phyloP scores from a whole-genome alignment of 1,139 yeast species.

The Suzukiozyma palmioleophila region DNA sequence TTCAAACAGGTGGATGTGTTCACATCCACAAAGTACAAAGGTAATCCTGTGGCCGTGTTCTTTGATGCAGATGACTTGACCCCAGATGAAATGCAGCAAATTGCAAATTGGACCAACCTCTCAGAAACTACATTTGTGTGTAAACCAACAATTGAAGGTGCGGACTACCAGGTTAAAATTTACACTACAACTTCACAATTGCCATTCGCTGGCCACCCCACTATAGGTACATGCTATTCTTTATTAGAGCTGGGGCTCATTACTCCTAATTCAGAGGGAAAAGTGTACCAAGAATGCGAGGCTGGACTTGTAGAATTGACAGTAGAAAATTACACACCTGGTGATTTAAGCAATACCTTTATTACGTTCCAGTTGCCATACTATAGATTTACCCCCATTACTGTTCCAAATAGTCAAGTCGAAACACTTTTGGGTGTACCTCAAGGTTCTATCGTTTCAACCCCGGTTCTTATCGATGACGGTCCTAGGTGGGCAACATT shows the following conservation, averaged over 20 bases:
- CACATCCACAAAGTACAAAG: conserved; percentile 35
- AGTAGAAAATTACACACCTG: not conserved
- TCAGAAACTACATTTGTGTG: conserved; percentile 52
- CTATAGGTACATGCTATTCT: conserved; percentile 48
- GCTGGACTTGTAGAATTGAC: conserved; percentile 37
- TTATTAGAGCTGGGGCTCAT: conserved; percentile 28
- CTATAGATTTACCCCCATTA: conserved; percentile 17
- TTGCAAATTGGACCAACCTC: conserved; percentile 54
- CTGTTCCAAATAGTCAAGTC: conserved; percentile 13
- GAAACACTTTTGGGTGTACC: conserved; percentile 15
- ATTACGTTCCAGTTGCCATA: conserved; percentile 22
- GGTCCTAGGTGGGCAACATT: conserved; percentile 44
- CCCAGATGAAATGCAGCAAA: conserved; percentile 35
- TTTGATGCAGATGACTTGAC: conserved; percentile 29
- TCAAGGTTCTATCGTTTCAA: conserved; percentile 8
- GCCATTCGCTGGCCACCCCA: conserved; percentile 62
- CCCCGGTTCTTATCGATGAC: conserved; percentile 22
- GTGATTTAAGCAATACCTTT: conserved; percentile 7
- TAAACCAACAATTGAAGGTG: conserved; percentile 27
- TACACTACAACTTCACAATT: conserved; percentile 43
- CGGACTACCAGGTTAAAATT: conserved; percentile 46
- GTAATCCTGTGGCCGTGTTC: conserved; percentile 56
- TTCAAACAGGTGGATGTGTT: conserved; percentile 53
- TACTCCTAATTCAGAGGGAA: conserved; percentile 17
- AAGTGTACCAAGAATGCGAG: conserved; percentile 37